Conservation (phyloP, 306 rosid species). For the Rosa rugosa region DNA sequence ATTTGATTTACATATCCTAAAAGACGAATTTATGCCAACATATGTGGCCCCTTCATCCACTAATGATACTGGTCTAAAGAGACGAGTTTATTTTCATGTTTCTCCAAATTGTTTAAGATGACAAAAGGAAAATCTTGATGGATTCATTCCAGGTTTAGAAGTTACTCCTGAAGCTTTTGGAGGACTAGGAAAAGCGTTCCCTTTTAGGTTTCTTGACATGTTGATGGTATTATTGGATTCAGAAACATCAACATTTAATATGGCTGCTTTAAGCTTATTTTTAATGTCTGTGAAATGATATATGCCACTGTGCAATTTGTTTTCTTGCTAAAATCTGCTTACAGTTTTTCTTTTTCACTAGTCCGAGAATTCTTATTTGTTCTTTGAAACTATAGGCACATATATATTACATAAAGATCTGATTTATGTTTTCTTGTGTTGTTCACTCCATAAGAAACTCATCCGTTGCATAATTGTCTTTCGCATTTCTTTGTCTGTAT, state of each 20-base stretch:
- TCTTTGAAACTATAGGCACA: neutral
- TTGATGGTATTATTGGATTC: neutral
- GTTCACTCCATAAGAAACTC: neutral
- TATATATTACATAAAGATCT: neutral
- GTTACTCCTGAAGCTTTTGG: neutral
- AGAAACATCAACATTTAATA: neutral
- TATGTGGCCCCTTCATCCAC: neutral
- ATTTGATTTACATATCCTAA: neutral
- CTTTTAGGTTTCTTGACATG: neutral
- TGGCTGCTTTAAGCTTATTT: neutral
- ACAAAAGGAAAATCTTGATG: neutral
- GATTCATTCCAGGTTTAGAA: neutral
- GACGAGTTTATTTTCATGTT: neutral
- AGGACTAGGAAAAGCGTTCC: slow-evolving; percentile 1
- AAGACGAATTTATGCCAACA: neutral
- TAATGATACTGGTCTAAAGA: neutral
- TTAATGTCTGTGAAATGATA: neutral
- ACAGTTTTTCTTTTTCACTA: neutral
- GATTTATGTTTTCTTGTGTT: neutral
- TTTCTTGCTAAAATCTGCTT: neutral
- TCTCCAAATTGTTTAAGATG: neutral
- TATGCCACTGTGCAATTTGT: neutral
- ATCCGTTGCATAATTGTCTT: neutral
- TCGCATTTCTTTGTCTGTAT: neutral
- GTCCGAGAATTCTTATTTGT: neutral